Percentiles rank a stretch among this genome's conserved stretches.
Evolutionary conservation across 78 protist genomes (phyloP).

Genomic region (Tieghemostelium lacteum): DNA sequence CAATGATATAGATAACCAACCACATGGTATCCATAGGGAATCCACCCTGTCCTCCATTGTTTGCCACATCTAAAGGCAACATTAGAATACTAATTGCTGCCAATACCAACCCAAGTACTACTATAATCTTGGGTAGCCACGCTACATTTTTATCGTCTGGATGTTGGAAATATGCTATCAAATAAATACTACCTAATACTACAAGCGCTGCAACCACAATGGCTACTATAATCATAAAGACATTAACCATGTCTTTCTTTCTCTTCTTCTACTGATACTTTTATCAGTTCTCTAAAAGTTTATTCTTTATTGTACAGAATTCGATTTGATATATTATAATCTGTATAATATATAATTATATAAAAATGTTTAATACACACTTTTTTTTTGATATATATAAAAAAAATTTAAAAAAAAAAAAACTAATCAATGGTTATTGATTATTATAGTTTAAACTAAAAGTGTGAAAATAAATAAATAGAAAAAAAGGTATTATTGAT

Average conservation of each 20-base stretch:
- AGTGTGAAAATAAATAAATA: too few relatives aligned
- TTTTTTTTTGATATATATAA: too few relatives aligned
- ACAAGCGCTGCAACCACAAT: constrained; percentile 41
- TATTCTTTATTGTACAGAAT: too few relatives aligned
- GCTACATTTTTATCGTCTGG: constrained; percentile 84
- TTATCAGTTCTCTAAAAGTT: too few relatives aligned
- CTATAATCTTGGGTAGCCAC: constrained; percentile 73
- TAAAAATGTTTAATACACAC: too few relatives aligned
- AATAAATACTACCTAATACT: constrained; percentile 52
- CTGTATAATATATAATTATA: too few relatives aligned
- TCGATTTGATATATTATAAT: too few relatives aligned
- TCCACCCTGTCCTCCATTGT: constrained; percentile 66
- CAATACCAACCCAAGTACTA: constrained; percentile 75
- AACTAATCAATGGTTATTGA: too few relatives aligned
- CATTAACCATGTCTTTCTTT: constrained; percentile 79
- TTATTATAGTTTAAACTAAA: too few relatives aligned
- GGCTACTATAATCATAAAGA: constrained; percentile 51
- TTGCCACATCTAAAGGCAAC: constrained; percentile 87
- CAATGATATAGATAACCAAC: constrained; percentile 65
- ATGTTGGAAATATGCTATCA: constrained; percentile 81
- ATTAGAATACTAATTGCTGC: constrained; percentile 53
- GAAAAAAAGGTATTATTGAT: too few relatives aligned
- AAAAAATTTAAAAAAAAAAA: too few relatives aligned
- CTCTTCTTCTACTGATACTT: too few relatives aligned
- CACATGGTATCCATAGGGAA: constrained; percentile 73